Evolutionary conservation across 2,329 filamentous ascomycete genomes (phyloP), one percentile per base, ranked within the genome.

Genomic region (Thielaviopsis euricoi): DNA sequence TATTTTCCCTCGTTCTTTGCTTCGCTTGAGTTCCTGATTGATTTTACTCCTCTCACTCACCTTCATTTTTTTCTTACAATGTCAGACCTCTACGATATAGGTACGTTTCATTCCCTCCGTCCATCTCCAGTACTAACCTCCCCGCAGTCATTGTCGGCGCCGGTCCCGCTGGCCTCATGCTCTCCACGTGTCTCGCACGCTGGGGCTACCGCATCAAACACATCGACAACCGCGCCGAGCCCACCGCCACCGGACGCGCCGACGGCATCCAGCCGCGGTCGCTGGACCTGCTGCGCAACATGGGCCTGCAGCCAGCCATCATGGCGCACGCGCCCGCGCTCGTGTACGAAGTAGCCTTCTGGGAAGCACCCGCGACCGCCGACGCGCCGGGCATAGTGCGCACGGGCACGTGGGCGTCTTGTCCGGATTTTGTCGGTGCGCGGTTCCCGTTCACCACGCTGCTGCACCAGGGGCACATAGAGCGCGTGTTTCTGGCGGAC

Each of bases 161-260:
- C 58, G 90, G 90, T 17, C 90, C 90, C 3, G 89, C 90, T 48
- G 90, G 90, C 58, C 79, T 95, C 59, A 83, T 94, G 72, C 78
- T 95, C 23, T 93, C 89, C 9, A 89, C 89, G 29, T 91, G 87
- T 67, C 79, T 96, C 61, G 87, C 88, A 61, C 79, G 89, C 73
- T 95, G 89, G 88, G 90, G 90, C 21, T 96, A 95, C 76, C 89
- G 82, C 69, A 88, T 96, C 70, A 95, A 91, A 75, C 89, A 95
- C 71, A 89, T 95, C 67, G 90, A 95, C 72, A 95, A 94, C 71
- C 80, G 89, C 60, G 76, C 88, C 1, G 86, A 91, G 66, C 89
- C 89, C 17, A 95, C 89, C 13, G 67, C 81, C 2, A 95, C 89
- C 21, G 89, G 89, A 56, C 86, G 89, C 62, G 90, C 89, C 58